These are phyloP conservation scores for Coemansia sp. DNA, from an alignment of 192 early-diverging fungal genomes.

Conservation along the genomic window DNA sequence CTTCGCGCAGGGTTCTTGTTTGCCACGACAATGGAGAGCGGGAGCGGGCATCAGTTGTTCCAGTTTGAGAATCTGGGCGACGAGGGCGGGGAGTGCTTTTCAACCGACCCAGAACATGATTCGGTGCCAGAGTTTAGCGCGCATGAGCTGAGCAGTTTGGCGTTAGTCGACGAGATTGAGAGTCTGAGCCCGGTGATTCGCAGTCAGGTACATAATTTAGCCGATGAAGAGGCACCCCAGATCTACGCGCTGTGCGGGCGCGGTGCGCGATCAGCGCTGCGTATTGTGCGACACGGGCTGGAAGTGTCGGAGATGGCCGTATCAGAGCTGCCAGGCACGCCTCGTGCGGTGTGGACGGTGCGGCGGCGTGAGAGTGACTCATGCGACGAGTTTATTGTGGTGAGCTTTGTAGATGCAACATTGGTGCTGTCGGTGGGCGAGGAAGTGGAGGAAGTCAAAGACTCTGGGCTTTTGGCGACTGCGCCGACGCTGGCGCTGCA, in stretches of 20 bases:
- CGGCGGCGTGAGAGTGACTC: slow-evolving; percentile 49
- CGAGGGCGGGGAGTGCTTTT: slow-evolving; percentile 55
- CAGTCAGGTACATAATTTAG: slow-evolving; percentile 82
- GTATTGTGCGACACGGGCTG: slow-evolving; percentile 88
- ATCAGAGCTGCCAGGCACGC: slow-evolving; percentile 88
- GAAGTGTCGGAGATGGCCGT: slow-evolving; percentile 92
- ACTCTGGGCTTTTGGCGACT: slow-evolving; percentile 82
- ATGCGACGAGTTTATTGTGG: slow-evolving; percentile 83
- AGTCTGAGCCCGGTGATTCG: slow-evolving; percentile 79
- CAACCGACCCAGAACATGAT: neutral
- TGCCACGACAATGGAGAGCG: slow-evolving; percentile 79
- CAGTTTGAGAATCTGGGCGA: slow-evolving; percentile 94
- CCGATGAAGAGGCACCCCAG: slow-evolving; percentile 91
- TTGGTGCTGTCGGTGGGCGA: slow-evolving; percentile 91
- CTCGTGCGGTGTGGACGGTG: slow-evolving; percentile 87
- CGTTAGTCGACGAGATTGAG: slow-evolving; percentile 90
- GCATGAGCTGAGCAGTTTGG: slow-evolving; percentile 76
- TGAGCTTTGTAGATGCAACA: slow-evolving; percentile 90
- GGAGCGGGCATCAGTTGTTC: slow-evolving; percentile 84
- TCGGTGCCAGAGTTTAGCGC: slow-evolving; percentile 69
- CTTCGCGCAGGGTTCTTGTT: slow-evolving; percentile 94
- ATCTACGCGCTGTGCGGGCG: slow-evolving; percentile 88
- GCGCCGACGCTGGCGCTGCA: slow-evolving; percentile 84
- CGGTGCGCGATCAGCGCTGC: slow-evolving; percentile 75
- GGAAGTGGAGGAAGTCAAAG: slow-evolving; percentile 90